Evolutionary conservation across 805 yeast genomes (phyloP), one percentile per base, ranked within the genome.

Genomic region (Geotrichum ghanense): DNA sequence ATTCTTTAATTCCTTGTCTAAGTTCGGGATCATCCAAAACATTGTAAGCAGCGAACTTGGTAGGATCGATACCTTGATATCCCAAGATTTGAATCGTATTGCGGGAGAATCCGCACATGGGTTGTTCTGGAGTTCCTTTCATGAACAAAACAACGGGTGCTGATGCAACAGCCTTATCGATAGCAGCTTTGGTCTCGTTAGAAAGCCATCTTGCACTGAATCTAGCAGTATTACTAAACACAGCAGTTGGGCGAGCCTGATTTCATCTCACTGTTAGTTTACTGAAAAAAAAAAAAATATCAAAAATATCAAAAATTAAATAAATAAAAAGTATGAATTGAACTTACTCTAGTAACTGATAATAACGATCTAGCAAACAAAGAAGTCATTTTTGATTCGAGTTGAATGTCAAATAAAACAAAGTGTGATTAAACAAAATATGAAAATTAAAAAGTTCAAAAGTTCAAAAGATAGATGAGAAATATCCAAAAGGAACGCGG

Each of bases 101-200:
- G 61, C 95, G 78, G 10, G 97, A 88, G 60, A 92, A 92, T 0
- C 99, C 98, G 71, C 99, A 92, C 57, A 87, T 94, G 37, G 98
- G 98, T 50, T 83, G 88, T 59, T 90, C 95, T 16, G 98, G 98
- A 2, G 96, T 90, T 16, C 98, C 98, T 67, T 92, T 92, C 98
- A 92, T 92, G 69, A 92, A 92, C 41, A 92, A 71, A 6, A 92
- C 98, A 19, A 92, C 97, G 6, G 95, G 95, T 1, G 97, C 92
- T 5, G 95, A 81, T 3, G 67, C 70, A 22, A 92, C 83, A 1
- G 97, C 97, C 41, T 76, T 73, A 56, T 84, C 87, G 50, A 92
- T 89, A 43, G 97, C 97, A 21, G 74, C 70, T 54, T 75, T 78
- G 51, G 90, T 83, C 55, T 87, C 95, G 5, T 80, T 75, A 17